phyloP scores from a whole-genome alignment of 2,329 filamentous ascomycete species.

The Colletotrichum gloeosporioides region DNA sequence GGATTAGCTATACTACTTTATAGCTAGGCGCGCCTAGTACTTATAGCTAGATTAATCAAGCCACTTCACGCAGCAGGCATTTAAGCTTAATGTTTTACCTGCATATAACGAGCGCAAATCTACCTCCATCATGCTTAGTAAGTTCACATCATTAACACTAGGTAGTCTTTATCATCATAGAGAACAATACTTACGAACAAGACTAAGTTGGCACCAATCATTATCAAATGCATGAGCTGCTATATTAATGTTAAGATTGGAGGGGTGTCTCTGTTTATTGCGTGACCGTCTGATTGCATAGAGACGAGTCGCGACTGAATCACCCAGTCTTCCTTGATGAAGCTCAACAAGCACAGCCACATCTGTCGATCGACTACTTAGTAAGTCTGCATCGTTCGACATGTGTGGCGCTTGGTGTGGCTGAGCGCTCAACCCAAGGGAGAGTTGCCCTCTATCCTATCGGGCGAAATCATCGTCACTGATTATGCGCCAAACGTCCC shows the following conservation, averaged over 20 bases:
- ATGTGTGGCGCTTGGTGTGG: background rate
- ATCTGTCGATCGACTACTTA: background rate
- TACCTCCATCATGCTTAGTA: too few relatives aligned
- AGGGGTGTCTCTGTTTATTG: background rate
- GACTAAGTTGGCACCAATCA: too few relatives aligned
- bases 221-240: background rate
- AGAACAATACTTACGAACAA: too few relatives aligned
- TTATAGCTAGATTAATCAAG: too few relatives aligned
- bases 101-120: background rate
- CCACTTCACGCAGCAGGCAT: too few relatives aligned
- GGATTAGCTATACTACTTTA: too few relatives aligned
- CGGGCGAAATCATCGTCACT: background rate
- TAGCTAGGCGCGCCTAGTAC: too few relatives aligned
- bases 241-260: background rate
- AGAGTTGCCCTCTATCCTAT: background rate
- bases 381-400: background rate
- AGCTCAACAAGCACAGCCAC: background rate
- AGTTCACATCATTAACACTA: too few relatives aligned
- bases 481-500: background rate
- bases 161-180: too few relatives aligned
- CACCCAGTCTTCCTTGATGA: too few relatives aligned
- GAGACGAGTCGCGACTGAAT: background rate
- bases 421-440: background rate
- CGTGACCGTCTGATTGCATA: accelerated
- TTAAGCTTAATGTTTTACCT: background rate